Evolutionary conservation across 1,139 yeast species (phyloP).

Genomic region (Yamadazyma sp.): DNA sequence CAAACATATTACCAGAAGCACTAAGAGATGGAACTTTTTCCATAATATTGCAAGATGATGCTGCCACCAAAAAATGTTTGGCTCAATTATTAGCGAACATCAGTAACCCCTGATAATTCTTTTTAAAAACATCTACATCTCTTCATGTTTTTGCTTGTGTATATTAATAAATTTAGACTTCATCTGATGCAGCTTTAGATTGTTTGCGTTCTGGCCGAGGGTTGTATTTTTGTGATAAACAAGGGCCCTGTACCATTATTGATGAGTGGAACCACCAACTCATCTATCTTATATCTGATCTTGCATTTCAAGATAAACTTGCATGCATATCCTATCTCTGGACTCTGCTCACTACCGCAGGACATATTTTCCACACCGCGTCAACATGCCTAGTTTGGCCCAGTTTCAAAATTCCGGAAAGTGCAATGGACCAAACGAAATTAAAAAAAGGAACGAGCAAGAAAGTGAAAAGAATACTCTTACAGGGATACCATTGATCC

Average conservation of each 20-base stretch:
- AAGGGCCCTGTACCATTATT: too few relatives aligned
- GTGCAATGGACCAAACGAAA: too few relatives aligned
- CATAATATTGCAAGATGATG: constrained; percentile 77
- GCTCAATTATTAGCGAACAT: constrained; percentile 79
- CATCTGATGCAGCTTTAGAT: background rate
- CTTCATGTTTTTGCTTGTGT: background rate
- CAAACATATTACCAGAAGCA: constrained; percentile 82
- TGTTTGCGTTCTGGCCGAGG: too few relatives aligned
- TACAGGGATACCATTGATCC: background rate
- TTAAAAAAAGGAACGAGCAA: background rate
- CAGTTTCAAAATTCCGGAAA: background rate
- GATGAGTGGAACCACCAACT: too few relatives aligned
- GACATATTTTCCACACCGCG: too few relatives aligned
- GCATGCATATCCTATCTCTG: too few relatives aligned
- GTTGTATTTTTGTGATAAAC: too few relatives aligned
- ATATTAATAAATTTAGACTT: background rate
- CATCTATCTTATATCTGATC: too few relatives aligned
- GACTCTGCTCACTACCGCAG: too few relatives aligned
- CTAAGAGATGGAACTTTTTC: constrained; percentile 90
- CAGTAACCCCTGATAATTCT: constrained; percentile 23
- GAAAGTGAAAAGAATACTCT: background rate
- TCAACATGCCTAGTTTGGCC: background rate
- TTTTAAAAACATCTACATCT: too few relatives aligned
- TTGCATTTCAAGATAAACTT: too few relatives aligned
- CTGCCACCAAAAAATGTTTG: constrained; percentile 83